Evolutionary conservation across 139 green algal genomes (phyloP), one percentile per base, ranked within the genome.

Genomic region (Volvox reticuliferus): DNA sequence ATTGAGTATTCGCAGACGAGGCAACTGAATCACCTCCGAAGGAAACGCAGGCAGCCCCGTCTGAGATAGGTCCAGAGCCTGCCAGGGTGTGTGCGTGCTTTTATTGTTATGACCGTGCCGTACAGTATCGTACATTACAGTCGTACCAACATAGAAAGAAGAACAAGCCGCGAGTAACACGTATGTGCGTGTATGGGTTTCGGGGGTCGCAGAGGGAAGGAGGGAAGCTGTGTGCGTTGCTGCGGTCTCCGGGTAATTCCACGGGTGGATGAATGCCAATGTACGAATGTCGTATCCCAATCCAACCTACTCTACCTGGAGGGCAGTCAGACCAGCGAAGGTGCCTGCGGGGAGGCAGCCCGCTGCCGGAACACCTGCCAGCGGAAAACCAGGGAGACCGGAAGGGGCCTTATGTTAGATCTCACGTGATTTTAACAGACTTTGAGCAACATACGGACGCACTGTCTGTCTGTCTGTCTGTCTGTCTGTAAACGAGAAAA

Each of bases 1-100:
- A 35, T 91, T 84, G 1, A 96, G 93, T 30, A 88, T 37, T 1
- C 86, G 87, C 62, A 95, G 88, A 0, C 28, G 33, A 1, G 78
- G 85, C 69, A 87, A 55, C 14, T 44, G 63, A 50, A 92, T 75
- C 30, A 93, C 18, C 62, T 88, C 88, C 24, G 68, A 13, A 20
- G 93, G 91, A 65, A 94, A 88, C 16, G n/a, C 14, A 21, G 61
- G 3, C 35, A 91, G 73, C 16, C 79, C 88, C 16, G 91, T 90
- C 26, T 83, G 75, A 19, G 30, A 76, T 65, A 93, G 44, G 63
- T 93, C 83, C 77, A 91, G 68, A 2, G 50, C 30, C 84, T 91
- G 37, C 24, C 44, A 55, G 44, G 5, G 44, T 55, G 9, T 55
- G 44, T 9, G 9, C 9, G 9, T 55, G 44, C 9, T 14, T 55